phyloP scores from a whole-genome alignment of 306 rosid genomes.

The Abrus pulchellus region DNA sequence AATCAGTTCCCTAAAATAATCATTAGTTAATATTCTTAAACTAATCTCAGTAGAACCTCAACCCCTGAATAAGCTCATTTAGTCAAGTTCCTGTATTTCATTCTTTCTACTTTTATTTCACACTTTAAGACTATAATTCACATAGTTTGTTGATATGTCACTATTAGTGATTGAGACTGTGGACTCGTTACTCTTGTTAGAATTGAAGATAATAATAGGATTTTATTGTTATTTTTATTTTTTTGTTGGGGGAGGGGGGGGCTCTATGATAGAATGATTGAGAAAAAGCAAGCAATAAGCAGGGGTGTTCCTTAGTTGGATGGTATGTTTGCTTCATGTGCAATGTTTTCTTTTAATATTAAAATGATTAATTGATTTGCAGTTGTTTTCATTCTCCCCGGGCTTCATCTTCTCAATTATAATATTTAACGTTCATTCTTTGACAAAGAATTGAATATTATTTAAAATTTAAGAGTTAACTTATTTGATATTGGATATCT shows the following conservation, averaged over 20 bases:
- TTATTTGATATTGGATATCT: background rate
- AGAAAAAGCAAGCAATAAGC: constrained; percentile 21
- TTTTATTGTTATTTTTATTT: too few species aligned
- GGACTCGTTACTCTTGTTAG: constrained; percentile 9
- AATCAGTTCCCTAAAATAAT: background rate
- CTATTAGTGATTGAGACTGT: constrained; percentile 34
- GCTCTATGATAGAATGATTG: constrained; percentile 19
- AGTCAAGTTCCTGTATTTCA: background rate
- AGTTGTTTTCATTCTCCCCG: background rate
- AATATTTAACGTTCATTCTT: background rate
- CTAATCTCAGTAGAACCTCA: background rate
- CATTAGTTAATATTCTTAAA: constrained; percentile 18
- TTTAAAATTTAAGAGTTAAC: background rate
- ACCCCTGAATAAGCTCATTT: background rate
- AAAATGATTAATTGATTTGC: background rate
- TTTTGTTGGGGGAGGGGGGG: too few species aligned
- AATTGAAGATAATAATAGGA: background rate
- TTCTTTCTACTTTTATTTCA: background rate
- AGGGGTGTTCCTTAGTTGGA: constrained; percentile 24
- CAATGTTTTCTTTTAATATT: constrained; percentile 11
- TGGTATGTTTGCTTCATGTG: constrained; percentile 43
- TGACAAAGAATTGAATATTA: background rate
- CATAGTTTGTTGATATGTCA: constrained; percentile 45
- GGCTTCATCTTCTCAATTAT: background rate
- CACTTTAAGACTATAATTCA: background rate